A percentile compares a stretch with the other conserved stretches of the same genome.
phyloP scores from a whole-genome alignment of 176 grass and related monocot species.

The Microstegium vimineum region DNA sequence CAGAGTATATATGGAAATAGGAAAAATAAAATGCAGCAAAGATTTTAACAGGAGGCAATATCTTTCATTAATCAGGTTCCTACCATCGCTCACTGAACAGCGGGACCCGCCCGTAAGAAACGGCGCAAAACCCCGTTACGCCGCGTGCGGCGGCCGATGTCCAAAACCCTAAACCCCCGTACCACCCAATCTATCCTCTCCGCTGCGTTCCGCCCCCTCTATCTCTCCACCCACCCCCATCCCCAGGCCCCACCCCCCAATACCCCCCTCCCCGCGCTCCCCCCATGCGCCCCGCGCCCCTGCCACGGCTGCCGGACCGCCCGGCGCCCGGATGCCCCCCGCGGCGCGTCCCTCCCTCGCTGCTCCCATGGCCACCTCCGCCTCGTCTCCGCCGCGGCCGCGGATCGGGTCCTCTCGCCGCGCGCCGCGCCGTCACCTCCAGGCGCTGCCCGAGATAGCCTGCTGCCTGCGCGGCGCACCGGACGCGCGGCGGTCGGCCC shows the following conservation, averaged over 20 bases:
- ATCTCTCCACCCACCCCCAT: not conserved
- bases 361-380: conserved; percentile 41
- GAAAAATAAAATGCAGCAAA: too few relatives aligned
- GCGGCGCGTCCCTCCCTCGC: conserved; percentile 42
- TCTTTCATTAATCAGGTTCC: not conserved
- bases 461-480: conserved; percentile 31
- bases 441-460: not conserved
- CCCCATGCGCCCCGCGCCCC: not conserved
- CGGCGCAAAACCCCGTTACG: not conserved
- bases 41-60: too few relatives aligned
- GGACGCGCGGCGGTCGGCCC: not conserved
- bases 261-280: not conserved
- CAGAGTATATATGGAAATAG: too few relatives aligned
- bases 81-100: not conserved
- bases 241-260: too few relatives aligned
- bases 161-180: not conserved
- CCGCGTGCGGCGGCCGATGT: not conserved
- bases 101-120: not conserved
- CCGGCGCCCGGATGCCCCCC: conserved; percentile 33
- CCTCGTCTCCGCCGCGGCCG: not conserved
- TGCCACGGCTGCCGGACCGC: not conserved
- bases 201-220: not conserved
- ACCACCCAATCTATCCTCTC: not conserved
- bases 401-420: conserved; percentile 18
- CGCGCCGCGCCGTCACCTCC: conserved; percentile 3